Conservation (phyloP, 305 asterid species). For the Coffea humblotiana region DNA sequence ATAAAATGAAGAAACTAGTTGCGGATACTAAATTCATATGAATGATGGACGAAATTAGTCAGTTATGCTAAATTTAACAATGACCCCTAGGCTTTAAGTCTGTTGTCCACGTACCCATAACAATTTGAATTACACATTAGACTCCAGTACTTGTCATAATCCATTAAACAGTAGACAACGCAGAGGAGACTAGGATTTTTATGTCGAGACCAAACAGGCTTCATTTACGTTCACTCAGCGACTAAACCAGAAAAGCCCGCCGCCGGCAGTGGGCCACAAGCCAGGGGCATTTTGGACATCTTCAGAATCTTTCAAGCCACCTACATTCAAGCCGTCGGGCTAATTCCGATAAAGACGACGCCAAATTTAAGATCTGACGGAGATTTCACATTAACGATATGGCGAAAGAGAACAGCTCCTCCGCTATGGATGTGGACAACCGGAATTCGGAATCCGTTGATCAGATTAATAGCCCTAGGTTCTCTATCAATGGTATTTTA, state of each 20-base stretch:
- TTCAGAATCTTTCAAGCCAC: constrained; percentile 11
- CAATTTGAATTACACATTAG: background rate
- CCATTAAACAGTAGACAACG: background rate
- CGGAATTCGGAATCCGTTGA: constrained; percentile 45
- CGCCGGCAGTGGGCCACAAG: background rate
- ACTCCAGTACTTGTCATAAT: no score
- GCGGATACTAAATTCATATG: background rate
- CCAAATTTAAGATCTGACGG: constrained; percentile 1
- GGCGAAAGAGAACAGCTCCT: constrained; percentile 57
- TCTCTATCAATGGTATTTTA: constrained; percentile 68
- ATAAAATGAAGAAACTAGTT: no score
- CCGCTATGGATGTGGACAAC: constrained; percentile 79
- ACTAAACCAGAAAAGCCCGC: constrained; percentile 2
- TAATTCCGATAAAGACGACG: background rate
- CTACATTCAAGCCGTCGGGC: background rate
- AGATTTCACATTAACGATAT: constrained; percentile 23
- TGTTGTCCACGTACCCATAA: background rate
- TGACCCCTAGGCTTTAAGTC: background rate
- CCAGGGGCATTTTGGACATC: constrained; percentile 18
- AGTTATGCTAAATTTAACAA: background rate
- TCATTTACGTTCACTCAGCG: background rate
- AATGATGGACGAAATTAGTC: background rate
- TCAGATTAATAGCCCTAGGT: constrained; percentile 63
- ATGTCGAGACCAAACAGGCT: background rate
- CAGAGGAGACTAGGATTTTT: background rate